Percentiles rank a stretch among this genome's conserved stretches.
phyloP scores from a whole-genome alignment of 345 rosid species.

The Triadica sebifera region DNA sequence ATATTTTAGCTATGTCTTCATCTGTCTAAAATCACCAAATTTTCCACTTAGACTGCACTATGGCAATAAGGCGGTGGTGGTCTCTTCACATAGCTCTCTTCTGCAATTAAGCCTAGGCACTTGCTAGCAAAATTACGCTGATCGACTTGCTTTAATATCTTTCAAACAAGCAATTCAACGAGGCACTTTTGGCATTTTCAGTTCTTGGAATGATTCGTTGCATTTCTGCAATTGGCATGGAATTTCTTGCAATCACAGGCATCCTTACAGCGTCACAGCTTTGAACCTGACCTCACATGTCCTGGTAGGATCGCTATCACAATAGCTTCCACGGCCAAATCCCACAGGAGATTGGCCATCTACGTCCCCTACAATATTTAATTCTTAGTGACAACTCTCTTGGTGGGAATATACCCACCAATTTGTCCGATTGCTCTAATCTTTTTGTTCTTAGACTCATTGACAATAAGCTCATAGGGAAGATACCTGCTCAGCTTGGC shows the following conservation, averaged over 20 bases:
- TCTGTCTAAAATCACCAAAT: too few species aligned
- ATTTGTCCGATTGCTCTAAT: constrained; percentile 23
- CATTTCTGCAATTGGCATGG: constrained; percentile 2
- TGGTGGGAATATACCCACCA: constrained; percentile 28
- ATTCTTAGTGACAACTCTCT: constrained; percentile 18
- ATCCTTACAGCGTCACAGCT: neutral
- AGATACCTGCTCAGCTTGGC: constrained; percentile 28
- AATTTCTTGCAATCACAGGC: neutral
- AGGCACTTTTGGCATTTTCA: neutral
- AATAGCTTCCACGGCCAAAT: constrained; percentile 31
- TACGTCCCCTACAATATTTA: constrained; percentile 21
- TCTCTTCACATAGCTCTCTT: neutral
- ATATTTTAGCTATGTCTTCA: too few species aligned
- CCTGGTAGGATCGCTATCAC: constrained; percentile 3
- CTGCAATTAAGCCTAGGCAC: neutral
- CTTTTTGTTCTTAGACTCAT: constrained; percentile 21
- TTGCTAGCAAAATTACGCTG: neutral
- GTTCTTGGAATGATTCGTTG: neutral
- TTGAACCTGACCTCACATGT: neutral
- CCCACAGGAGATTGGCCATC: constrained; percentile 26
- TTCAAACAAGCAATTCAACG: too few species aligned
- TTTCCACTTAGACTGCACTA: neutral
- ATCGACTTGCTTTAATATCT: neutral
- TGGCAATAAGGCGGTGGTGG: neutral
- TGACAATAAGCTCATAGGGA: constrained; percentile 27